Conservation (phyloP, 306 rosid species). For the Cucumis melo region DNA sequence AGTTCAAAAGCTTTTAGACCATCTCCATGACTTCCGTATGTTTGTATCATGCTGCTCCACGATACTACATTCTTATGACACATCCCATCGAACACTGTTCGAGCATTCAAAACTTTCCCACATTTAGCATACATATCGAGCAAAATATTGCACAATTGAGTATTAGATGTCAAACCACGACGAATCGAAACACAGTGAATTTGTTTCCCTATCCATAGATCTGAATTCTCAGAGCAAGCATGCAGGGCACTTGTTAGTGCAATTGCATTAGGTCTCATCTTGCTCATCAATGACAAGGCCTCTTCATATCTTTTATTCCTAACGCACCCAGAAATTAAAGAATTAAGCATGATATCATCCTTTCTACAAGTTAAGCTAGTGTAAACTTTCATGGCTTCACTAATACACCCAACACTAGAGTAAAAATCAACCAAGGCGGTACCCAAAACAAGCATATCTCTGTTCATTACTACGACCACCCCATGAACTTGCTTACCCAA, state of each 20-base stretch:
- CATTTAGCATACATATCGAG: slow-evolving; percentile 56
- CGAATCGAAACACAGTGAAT: slow-evolving; percentile 46
- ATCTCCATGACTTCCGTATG: slow-evolving; percentile 37
- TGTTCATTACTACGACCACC: slow-evolving; percentile 37
- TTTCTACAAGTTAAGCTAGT: slow-evolving; percentile 20
- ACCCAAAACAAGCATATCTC: slow-evolving; percentile 45
- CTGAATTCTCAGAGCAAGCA: slow-evolving; percentile 47
- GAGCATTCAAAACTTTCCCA: slow-evolving; percentile 28
- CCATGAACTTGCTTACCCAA: slow-evolving; percentile 62
- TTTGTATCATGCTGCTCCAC: slow-evolving; percentile 50
- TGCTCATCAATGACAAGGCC: slow-evolving; percentile 29
- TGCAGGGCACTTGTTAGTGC: slow-evolving; percentile 43
- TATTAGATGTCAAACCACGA: slow-evolving; percentile 27
- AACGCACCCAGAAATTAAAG: slow-evolving; percentile 45
- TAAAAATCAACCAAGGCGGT: slow-evolving; percentile 57
- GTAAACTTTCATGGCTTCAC: slow-evolving; percentile 40
- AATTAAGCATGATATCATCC: slow-evolving; percentile 37
- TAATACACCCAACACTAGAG: slow-evolving; percentile 26
- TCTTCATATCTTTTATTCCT: slow-evolving; percentile 24
- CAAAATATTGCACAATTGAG: slow-evolving; percentile 36
- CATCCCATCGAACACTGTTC: slow-evolving; percentile 24
- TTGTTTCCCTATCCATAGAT: slow-evolving; percentile 45
- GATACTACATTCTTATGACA: slow-evolving; percentile 34
- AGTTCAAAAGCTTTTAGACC: slow-evolving; percentile 30
- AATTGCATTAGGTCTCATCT: slow-evolving; percentile 38